A percentile compares a stretch with the other conserved stretches of the same genome.
phyloP scores from a whole-genome alignment of 148 eudicot genomes.

The Agrostemma githago region DNA sequence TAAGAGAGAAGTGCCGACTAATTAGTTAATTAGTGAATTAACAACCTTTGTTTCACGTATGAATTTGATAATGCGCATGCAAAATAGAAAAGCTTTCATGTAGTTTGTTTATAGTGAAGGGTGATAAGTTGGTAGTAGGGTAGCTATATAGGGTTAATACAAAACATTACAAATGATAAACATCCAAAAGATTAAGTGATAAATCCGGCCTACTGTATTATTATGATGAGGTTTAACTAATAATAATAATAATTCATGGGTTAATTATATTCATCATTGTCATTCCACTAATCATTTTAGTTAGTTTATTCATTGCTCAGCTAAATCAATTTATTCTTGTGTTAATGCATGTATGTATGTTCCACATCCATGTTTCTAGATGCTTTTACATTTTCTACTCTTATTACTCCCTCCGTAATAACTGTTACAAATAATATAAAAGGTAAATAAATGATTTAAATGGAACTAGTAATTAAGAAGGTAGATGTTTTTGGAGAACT shows the following conservation, averaged over 20 bases:
- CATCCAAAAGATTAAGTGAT: conserved; percentile 17
- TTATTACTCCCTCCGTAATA: too few relatives aligned
- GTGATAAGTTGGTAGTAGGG: not conserved
- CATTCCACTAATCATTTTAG: not conserved
- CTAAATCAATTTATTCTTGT: too few relatives aligned
- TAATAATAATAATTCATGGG: not conserved
- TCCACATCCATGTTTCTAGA: too few relatives aligned
- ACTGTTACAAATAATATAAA: too few relatives aligned
- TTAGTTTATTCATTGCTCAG: not conserved
- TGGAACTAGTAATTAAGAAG: too few relatives aligned
- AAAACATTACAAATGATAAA: conserved; percentile 11
- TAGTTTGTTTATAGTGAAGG: conserved; percentile 11
- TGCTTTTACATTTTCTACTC: too few relatives aligned
- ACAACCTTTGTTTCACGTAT: not conserved
- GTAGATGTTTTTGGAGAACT: too few relatives aligned
- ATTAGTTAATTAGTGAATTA: not conserved
- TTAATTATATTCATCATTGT: not conserved
- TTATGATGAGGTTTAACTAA: not conserved
- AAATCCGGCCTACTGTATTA: too few relatives aligned
- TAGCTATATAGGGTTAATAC: not conserved
- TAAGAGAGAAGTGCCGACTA: too few relatives aligned
- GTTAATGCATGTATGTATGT: too few relatives aligned
- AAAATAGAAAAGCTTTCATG: not conserved
- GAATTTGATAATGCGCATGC: conserved; percentile 21
- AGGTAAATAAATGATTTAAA: too few relatives aligned